Evolutionary conservation across 1,139 yeast species (phyloP).

Genomic region (Saccharomycopsis hybrid): DNA sequence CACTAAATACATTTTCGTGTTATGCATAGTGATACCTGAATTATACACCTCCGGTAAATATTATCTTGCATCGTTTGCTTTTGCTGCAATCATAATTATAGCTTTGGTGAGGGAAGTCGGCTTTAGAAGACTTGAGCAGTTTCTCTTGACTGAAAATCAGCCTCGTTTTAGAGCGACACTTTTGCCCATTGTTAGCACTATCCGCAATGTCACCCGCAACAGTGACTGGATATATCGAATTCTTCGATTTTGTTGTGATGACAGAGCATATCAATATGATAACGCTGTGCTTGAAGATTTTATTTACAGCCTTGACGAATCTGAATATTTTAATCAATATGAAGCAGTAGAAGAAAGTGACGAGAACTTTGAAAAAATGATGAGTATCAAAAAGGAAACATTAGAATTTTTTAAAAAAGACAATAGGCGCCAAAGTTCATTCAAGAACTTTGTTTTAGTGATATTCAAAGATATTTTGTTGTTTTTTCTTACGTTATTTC

Average conservation of each 20-base stretch:
- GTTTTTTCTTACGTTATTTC: slow-evolving; percentile 8
- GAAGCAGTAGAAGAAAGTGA: neutral
- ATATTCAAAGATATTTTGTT: slow-evolving; percentile 6
- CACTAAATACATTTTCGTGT: neutral
- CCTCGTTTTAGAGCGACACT: too few relatives aligned
- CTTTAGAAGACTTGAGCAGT: too few relatives aligned
- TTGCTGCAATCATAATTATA: too few relatives aligned
- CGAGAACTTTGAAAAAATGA: neutral
- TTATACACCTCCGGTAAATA: too few relatives aligned
- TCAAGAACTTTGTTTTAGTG: neutral
- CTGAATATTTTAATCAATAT: neutral
- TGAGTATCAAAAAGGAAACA: neutral
- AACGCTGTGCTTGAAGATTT: neutral
- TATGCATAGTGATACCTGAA: too few relatives aligned
- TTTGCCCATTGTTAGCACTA: too few relatives aligned
- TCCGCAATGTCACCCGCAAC: too few relatives aligned
- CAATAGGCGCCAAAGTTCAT: neutral
- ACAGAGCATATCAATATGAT: neutral
- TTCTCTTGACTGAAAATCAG: too few relatives aligned
- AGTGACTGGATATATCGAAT: neutral
- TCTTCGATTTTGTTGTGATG: slow-evolving; percentile 2
- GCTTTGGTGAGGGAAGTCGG: too few relatives aligned
- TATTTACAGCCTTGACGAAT: neutral
- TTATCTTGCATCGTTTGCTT: too few relatives aligned
- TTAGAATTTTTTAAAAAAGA: neutral